Evolutionary conservation across 176 grass and related monocot genomes (phyloP), one percentile per base, ranked within the genome.

Genomic region (Coix lacrymajobi): DNA sequence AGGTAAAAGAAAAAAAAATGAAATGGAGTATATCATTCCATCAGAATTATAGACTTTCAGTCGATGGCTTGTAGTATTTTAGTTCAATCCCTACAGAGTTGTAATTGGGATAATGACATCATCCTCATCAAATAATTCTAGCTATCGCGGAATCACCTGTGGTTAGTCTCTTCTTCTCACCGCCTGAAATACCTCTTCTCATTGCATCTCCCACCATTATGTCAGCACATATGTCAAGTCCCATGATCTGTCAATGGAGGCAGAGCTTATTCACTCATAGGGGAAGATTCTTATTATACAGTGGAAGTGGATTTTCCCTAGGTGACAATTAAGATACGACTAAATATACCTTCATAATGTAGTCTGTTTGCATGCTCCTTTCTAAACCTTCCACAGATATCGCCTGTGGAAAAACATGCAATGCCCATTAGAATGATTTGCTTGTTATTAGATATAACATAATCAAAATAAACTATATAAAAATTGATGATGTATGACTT

Each of bases 151-250:
- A 80, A 36, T 77, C 60, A 97, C 92, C 92, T 94, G 95, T 92
- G 4, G 90, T 94, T 70, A 97, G 84, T 85, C 92, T 88, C 81
- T 89, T 97, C 90, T 92, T 97, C 79, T 97, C 92, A 86, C 90
- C 92, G 2, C 92, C 90, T 70, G 95, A 97, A 84, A 97, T 97
- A 71, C 95, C 92, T 86, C 92, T 92, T 85, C 81, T 92, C 95
- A 97, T 92, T 25, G 83, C 86, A 91, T 97, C 86, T 40, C 92
- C 95, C 46, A 91, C 88, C 26, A 76, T 81, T 85, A 86, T 89
- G 74, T 97, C 84, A 43, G 92, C 84, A 3, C 95, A 97, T 80
- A 86, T 88, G 88, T 92, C 95, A 70, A 97, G 81, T 81, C 95
- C 95, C 90, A 94, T 92, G 84, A 97, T 97, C 95, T 97, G 75